Evolutionary conservation across 2,329 filamentous ascomycete genomes (phyloP).

Genomic region (Corinectria fuckeliana): DNA sequence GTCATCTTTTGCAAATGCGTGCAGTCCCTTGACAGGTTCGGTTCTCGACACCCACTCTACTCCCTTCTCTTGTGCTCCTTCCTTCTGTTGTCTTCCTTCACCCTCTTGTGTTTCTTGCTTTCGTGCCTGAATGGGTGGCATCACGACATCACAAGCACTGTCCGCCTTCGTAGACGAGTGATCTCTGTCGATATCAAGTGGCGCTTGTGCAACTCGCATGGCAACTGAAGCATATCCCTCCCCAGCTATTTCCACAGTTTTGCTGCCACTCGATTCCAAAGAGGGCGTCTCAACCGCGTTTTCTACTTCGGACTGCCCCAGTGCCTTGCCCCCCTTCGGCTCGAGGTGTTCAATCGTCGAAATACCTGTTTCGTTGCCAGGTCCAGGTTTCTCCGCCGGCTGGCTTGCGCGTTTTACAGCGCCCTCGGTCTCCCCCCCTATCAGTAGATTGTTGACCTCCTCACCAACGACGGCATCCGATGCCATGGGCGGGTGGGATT

Average conservation of each 20-base stretch:
- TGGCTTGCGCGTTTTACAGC: neutral
- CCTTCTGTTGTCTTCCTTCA: neutral
- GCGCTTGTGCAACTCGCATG: neutral
- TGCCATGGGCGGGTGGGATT: conserved; percentile 13
- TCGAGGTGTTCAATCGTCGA: neutral
- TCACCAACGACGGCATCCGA: conserved; percentile 18
- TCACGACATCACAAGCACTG: conserved; percentile 17
- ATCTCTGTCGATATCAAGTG: neutral
- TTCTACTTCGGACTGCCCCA: neutral
- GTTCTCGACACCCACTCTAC: neutral
- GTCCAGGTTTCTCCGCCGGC: neutral
- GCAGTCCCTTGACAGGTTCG: neutral
- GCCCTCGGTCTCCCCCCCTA: conserved; percentile 12
- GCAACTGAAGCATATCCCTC: neutral
- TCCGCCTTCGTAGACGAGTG: conserved; percentile 8
- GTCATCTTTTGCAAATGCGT: conserved; percentile 7
- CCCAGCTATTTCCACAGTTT: neutral
- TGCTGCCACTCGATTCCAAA: neutral
- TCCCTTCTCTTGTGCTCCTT: neutral
- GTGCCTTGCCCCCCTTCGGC: neutral
- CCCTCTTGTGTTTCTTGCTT: neutral
- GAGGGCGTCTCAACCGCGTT: neutral
- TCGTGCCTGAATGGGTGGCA: neutral
- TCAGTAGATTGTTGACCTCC: neutral
- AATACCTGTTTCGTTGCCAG: neutral